A percentile compares a stretch with the other conserved stretches of the same genome.
Evolutionary conservation across 75 land plant genomes (phyloP).

Genomic region (Picea sitchensis): DNA sequence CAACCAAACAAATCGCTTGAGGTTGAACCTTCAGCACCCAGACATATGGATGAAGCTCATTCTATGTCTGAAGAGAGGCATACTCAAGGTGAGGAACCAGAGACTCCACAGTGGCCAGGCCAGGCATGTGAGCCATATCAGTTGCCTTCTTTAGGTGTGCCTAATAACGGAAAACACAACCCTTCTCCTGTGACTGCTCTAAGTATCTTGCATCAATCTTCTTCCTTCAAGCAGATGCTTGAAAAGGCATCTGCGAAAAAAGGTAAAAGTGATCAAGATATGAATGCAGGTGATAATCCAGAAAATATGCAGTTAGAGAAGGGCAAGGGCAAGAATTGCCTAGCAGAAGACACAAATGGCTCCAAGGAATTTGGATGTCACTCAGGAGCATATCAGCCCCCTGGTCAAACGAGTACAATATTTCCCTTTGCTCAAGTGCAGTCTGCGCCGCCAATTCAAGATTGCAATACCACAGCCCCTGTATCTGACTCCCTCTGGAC

Average conservation of each 20-base stretch:
- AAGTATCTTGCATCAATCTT: conserved; percentile 53
- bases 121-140: conserved; percentile 71
- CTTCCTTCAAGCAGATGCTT: conserved; percentile 50
- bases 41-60: conserved; percentile 26
- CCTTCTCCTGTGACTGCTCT: conserved; percentile 37
- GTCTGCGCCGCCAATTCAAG: conserved; percentile 1
- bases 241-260: conserved; percentile 34
- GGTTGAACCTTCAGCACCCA: conserved; percentile 18
- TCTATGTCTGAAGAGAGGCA: conserved; percentile 31
- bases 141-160: conserved; percentile 53
- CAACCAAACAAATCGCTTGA: conserved; percentile 30
- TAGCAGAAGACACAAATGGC: neutral
- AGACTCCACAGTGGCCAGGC: conserved; percentile 31
- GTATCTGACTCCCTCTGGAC: conserved; percentile 7
- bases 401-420: conserved; percentile 4
- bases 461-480: conserved; percentile 8
- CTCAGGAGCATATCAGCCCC: neutral
- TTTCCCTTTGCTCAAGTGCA: conserved; percentile 4
- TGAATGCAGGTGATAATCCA: conserved; percentile 14
- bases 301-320: neutral
- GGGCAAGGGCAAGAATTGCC: neutral
- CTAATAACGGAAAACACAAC: conserved; percentile 18
- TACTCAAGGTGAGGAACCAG: conserved; percentile 35
- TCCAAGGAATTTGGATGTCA: conserved; percentile 4
- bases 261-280: conserved; percentile 25